Evolutionary conservation across 345 rosid genomes (phyloP).

Genomic region (Eucalyptus regnans): DNA sequence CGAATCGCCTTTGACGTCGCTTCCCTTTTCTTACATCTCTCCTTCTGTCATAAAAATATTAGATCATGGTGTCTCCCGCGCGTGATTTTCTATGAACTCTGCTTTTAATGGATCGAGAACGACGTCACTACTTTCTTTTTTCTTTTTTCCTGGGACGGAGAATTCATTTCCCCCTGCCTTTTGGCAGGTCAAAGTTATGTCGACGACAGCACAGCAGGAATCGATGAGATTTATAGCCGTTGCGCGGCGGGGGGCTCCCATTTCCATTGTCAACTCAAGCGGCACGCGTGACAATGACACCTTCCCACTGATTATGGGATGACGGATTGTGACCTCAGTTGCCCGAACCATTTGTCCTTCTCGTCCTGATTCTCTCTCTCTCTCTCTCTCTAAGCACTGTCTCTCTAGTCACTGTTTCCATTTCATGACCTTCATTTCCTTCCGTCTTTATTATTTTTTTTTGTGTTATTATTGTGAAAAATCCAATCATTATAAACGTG

Average conservation of each 20-base stretch:
- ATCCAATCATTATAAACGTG: accelerated
- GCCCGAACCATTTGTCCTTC: neutral
- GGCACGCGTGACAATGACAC: neutral
- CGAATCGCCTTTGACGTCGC: neutral
- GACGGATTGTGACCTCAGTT: neutral
- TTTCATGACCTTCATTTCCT: neutral
- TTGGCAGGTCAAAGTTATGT: neutral
- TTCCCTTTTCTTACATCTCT: accelerated
- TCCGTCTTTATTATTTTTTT: neutral
- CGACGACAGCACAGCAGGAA: neutral
- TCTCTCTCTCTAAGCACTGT: neutral
- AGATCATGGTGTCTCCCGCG: neutral
- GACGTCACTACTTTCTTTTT: neutral
- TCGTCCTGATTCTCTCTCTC: neutral
- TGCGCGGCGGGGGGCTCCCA: neutral
- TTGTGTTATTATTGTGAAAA: accelerated
- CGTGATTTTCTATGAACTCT: neutral
- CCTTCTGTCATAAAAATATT: neutral
- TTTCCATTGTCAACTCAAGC: neutral
- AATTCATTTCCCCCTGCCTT: neutral
- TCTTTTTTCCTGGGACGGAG: neutral
- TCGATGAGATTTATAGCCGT: neutral
- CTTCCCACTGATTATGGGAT: neutral
- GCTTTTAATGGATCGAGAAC: neutral
- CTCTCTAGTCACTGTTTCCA: neutral